Evolutionary conservation across 2,329 filamentous ascomycete species (phyloP), one percentile per base, ranked within the genome.

Genomic region (Lasiodiplodia gonubiensis): DNA sequence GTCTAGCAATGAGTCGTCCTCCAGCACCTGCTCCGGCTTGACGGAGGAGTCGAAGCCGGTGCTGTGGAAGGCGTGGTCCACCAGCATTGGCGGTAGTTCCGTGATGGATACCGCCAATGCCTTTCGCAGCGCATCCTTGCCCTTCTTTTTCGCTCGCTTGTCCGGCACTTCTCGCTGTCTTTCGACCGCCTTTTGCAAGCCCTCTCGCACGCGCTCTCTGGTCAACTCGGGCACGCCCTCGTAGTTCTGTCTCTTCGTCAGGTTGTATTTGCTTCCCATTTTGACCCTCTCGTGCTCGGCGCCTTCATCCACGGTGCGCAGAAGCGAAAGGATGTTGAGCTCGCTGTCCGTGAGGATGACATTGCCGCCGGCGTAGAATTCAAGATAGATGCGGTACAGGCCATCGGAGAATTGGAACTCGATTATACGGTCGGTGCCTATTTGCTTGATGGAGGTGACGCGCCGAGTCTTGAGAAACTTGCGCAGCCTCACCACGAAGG

Each of bases 301-400:
- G 2, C 90, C 91, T 72, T 93, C 92, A 4, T 88, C 83, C 1
- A 98, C 94, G 70, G 91, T 90, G 66, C 95, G 88, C 71, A 95
- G 83, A 23, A 99, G 81, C 0, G 91, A 89, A 42, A 98, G 78
- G 66, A 98, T 94, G 70, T 90, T 95, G 64, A 94, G 83, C 27
- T 96, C 90, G 61, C 85, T 86, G 76, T 98, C 93, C 2, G 95
- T 97, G 64, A 99, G 84, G 69, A 99, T 92, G 69, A 99, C 90
- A 76, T 99, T 99, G 54, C 95, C 95, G 64, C 92, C 92, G 1
- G 95, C 94, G 77, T 97, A 99, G 81, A 99, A 99, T 80, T 99
- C 95, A 33, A 99, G 83, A 76, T 93, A 97, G 25, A 99, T 79
- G 51, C 90, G 86, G 76, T 96, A 97, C 72, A 90, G 86, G 12